A percentile compares a stretch with the other conserved stretches of the same genome.
phyloP scores from a whole-genome alignment of 2,329 filamentous ascomycete species.

The Aotearoamyces nothofagi region DNA sequence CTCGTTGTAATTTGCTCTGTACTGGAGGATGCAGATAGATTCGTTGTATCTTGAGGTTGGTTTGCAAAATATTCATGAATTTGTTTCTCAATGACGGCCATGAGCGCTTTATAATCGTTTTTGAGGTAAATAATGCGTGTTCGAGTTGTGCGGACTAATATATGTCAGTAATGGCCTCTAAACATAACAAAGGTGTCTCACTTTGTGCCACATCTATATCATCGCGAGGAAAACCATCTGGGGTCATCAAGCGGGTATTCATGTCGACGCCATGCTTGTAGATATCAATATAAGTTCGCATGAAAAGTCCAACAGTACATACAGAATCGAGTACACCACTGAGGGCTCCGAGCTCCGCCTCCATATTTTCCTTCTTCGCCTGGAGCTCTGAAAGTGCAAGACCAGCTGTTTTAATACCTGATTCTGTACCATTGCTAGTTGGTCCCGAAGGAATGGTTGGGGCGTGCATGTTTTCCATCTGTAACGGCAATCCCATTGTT shows the following conservation, averaged over 20 bases:
- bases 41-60: slow-evolving; percentile 26
- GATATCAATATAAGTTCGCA: slow-evolving; percentile 5
- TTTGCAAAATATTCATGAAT: slow-evolving; percentile 86
- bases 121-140: slow-evolving; percentile 76
- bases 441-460: slow-evolving; percentile 69
- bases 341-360: slow-evolving; percentile 74
- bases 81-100: slow-evolving; percentile 67
- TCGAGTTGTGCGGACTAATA: slow-evolving; percentile 75
- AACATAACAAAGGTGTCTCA: slow-evolving; percentile 25
- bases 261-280: slow-evolving; percentile 79
- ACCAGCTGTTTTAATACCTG: slow-evolving; percentile 41
- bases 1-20: neutral
- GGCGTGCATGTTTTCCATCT: slow-evolving; percentile 52
- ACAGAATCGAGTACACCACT: slow-evolving; percentile 69
- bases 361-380: slow-evolving; percentile 67
- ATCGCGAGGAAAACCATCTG: slow-evolving; percentile 81
- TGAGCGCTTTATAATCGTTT: slow-evolving; percentile 87
- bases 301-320: slow-evolving; percentile 5
- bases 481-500: slow-evolving; percentile 14
- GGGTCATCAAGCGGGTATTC: slow-evolving; percentile 73
- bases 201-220: slow-evolving; percentile 94
- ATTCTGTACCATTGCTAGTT: slow-evolving; percentile 38
- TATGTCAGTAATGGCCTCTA: neutral
- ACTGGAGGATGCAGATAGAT: slow-evolving; percentile 20
- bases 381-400: slow-evolving; percentile 69